These are phyloP conservation scores for Solanum peruvianum DNA, from an alignment of 257 asterid species.

Conservation along the genomic window DNA sequence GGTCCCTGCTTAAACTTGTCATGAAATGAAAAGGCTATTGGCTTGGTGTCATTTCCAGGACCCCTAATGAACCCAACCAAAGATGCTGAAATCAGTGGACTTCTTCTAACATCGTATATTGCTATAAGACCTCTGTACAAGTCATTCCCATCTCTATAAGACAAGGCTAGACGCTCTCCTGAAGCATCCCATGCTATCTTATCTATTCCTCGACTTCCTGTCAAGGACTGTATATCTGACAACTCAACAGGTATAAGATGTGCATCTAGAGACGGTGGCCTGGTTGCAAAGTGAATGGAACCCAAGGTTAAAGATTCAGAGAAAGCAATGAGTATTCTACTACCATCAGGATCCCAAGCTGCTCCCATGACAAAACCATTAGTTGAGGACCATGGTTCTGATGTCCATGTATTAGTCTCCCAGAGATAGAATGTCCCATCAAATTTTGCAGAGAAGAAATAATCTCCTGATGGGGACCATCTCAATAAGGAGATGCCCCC, in stretches of 20 bases:
- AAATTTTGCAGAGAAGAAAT: slow-evolving; percentile 79
- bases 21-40: slow-evolving; percentile 77
- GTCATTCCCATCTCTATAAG: slow-evolving; percentile 80
- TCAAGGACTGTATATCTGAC: slow-evolving; percentile 70
- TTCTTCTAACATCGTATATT: slow-evolving; percentile 74
- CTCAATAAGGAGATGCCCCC: slow-evolving; percentile 92
- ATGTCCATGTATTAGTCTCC: slow-evolving; percentile 99
- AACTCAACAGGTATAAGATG: slow-evolving; percentile 89
- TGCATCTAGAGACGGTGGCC: slow-evolving; percentile 92
- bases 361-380: slow-evolving; percentile 96
- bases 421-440: slow-evolving; percentile 96
- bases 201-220: slow-evolving; percentile 69
- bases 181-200: slow-evolving; percentile 98
- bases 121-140: slow-evolving; percentile 82
- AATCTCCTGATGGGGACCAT: slow-evolving; percentile 99
- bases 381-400: slow-evolving; percentile 91
- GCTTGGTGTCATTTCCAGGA: slow-evolving; percentile 86
- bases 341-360: slow-evolving; percentile 94
- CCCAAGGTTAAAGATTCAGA: slow-evolving; percentile 69
- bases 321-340: slow-evolving; percentile 64
- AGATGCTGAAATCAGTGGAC: slow-evolving; percentile 74
- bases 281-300: slow-evolving; percentile 86
- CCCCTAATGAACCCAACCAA: slow-evolving; percentile 95
- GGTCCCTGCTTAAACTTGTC: slow-evolving; percentile 91
- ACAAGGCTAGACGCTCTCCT: slow-evolving; percentile 88